Percentiles rank a stretch among this genome's conserved stretches.
Conservation (phyloP, 2,329 filamentous ascomycete species). For the Didymella segeticola region DNA sequence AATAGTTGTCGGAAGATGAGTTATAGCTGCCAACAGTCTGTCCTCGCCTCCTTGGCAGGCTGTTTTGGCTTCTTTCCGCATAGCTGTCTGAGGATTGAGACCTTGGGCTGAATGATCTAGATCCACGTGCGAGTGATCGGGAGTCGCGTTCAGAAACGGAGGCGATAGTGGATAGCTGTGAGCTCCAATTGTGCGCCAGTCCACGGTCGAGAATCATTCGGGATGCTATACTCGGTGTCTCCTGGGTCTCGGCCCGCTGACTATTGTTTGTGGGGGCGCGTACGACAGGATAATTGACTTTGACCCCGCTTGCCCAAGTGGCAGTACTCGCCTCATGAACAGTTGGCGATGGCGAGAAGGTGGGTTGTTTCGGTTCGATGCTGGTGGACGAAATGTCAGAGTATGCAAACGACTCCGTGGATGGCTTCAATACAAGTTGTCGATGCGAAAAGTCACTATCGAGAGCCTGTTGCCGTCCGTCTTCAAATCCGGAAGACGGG, state of each 20-base stretch:
- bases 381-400: conserved; percentile 45
- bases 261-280: conserved; percentile 46
- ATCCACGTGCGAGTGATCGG: conserved; percentile 40
- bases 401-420: conserved; percentile 45
- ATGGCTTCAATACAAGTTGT: conserved; percentile 38
- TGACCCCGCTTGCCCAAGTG: conserved; percentile 43
- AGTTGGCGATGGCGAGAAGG: conserved; percentile 38
- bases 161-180: conserved; percentile 48
- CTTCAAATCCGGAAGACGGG: conserved; percentile 37
- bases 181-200: conserved; percentile 49
- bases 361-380: conserved; percentile 41
- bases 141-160: conserved; percentile 48
- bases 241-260: conserved; percentile 45
- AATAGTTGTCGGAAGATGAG: conserved; percentile 44
- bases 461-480: conserved; percentile 41
- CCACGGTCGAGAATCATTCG: conserved; percentile 48
- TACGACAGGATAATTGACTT: conserved; percentile 46
- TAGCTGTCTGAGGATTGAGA: conserved; percentile 44
- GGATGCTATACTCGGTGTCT: conserved; percentile 42
- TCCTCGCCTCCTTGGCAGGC: conserved; percentile 36
- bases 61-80: conserved; percentile 27
- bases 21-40: conserved; percentile 44
- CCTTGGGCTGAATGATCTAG: conserved; percentile 41
- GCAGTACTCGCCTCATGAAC: conserved; percentile 47
- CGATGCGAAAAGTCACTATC: conserved; percentile 38